These are phyloP conservation scores for Bjerkandera adusta DNA, from an alignment of 1,284 basidiomycete species.

Conservation along the genomic window DNA sequence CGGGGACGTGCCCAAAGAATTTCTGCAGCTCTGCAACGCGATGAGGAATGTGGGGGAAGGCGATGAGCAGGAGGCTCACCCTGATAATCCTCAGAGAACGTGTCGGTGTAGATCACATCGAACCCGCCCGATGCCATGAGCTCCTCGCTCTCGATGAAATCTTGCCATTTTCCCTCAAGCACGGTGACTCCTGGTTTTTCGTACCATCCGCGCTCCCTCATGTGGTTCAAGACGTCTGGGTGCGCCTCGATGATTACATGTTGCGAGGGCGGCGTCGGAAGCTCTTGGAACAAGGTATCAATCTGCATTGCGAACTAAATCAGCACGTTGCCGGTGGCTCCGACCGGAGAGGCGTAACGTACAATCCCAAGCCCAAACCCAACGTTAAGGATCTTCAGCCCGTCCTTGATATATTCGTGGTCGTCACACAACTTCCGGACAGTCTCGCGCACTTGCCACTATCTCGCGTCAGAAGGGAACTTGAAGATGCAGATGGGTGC, in stretches of 20 bases:
- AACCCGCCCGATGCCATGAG: conserved; percentile 67
- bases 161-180: conserved; percentile 93
- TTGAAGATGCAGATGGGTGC: background rate
- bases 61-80: conserved; percentile 39
- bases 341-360: conserved; percentile 30
- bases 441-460: conserved; percentile 61
- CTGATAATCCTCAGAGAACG: conserved; percentile 87
- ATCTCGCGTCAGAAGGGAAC: conserved; percentile 22
- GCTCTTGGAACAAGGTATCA: conserved; percentile 77
- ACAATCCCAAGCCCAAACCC: conserved; percentile 97
- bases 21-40: conserved; percentile 57
- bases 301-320: conserved; percentile 49
- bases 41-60: background rate
- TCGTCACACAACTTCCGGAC: conserved; percentile 57
- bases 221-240: conserved; percentile 82
- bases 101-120: conserved; percentile 94
- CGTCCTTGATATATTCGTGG: conserved; percentile 45
- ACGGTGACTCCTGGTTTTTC: conserved; percentile 76
- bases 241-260: conserved; percentile 98
- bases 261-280: conserved; percentile 56
- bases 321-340: no score
- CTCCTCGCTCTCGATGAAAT: conserved; percentile 62
- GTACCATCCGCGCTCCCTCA: conserved; percentile 76
- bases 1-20: conserved; percentile 85
- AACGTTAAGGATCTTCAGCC: conserved; percentile 81